Evolutionary conservation across 2,329 filamentous ascomycete genomes (phyloP), one percentile per base, ranked within the genome.

Genomic region (Colletotrichum sp.): DNA sequence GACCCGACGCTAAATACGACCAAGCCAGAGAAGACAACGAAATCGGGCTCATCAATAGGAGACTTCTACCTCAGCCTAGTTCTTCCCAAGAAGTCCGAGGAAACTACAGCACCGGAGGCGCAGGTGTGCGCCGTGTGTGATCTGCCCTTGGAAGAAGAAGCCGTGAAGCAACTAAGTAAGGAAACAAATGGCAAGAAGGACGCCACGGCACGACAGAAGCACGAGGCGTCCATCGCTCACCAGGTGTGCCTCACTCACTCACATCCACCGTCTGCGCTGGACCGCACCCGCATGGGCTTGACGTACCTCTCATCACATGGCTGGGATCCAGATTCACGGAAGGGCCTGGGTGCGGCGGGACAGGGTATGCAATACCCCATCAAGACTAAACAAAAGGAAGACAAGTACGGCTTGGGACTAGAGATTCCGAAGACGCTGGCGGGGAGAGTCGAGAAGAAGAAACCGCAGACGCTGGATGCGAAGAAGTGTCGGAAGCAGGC

Each of bases 331-430:
- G 94, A 96, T 83, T 87, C 91, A 32, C 88, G 95, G 4, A 84
- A 86, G 18, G 96, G 96, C 0, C 88, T 98, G 0, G 96, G 96
- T 0, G 90, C 90, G 12, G 85, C 86, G 3, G 93, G 94, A 1
- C 91, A 94, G 78, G 96, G 96, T 5, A 93, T 95, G 76, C 88
- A 93, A 55, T 93, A 92, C 78, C 96, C 96, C 1, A 88, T 98
- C 77, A 95, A 95, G 81, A 87, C 91, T 1, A 90, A 88, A 74
- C 86, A 90, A 70, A 98, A 98, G 84, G 90, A 93, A 58, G 92
- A 96, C 81, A 95, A 90, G 5, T 86, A 94, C 9, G 96, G 96
- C 0, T 84, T 98, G 30, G 95, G 96, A 0, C 87, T 89, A 6
- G 78, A 82, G 32, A 80, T 87, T 10, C 85, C 87, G 12, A 86